Conservation (phyloP, 331 rosid species). For the Pyrus hybrid region DNA sequence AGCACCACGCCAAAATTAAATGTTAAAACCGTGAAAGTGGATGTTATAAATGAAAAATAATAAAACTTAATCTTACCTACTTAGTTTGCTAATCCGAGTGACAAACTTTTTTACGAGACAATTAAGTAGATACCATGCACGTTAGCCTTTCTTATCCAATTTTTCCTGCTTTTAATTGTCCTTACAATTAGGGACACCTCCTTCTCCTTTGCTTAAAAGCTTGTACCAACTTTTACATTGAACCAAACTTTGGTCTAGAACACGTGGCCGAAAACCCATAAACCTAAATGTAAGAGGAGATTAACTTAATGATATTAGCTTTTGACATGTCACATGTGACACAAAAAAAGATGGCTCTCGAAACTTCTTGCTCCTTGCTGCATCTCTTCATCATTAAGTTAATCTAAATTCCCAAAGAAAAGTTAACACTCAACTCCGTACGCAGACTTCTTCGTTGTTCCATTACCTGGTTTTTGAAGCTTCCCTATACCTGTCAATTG, state of each 20-base stretch:
- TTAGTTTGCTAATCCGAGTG: no score
- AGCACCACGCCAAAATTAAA: no score
- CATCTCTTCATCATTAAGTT: background rate
- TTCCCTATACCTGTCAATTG: background rate
- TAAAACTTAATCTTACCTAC: no score
- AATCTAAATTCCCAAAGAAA: background rate
- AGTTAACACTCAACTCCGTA: background rate
- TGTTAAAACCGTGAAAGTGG: no score
- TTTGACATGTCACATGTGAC: background rate
- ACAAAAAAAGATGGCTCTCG: background rate
- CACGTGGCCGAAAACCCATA: background rate
- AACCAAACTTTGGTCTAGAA: background rate
- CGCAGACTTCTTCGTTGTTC: background rate
- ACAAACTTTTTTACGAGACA: no score
- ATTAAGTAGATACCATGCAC: no score
- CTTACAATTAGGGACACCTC: background rate
- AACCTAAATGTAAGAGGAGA: background rate
- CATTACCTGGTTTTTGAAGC: background rate
- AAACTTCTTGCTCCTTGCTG: background rate
- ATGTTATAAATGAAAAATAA: no score
- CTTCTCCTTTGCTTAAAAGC: conserved; percentile 17
- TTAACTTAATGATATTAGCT: background rate
- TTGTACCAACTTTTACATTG: conserved; percentile 1
- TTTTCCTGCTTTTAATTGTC: no score
- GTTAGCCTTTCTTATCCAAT: no score